phyloP scores from a whole-genome alignment of 2,329 filamentous ascomycete species.

The Alternaria gansuensis region DNA sequence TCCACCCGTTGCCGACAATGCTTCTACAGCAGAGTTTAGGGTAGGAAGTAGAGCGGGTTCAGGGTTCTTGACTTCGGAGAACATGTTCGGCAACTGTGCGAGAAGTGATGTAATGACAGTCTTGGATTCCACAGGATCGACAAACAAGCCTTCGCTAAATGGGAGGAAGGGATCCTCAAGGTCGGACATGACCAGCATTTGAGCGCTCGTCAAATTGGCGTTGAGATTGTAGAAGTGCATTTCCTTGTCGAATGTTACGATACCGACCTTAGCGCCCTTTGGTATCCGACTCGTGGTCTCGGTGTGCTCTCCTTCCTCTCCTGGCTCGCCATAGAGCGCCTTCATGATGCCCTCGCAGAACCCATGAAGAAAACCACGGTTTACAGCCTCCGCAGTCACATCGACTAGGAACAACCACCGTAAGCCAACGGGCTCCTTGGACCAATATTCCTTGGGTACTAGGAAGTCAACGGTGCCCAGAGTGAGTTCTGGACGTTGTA shows the following conservation, averaged over 20 bases:
- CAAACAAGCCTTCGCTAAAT: conserved; percentile 88
- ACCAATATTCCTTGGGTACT: conserved; percentile 99
- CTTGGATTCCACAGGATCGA: conserved; percentile 91
- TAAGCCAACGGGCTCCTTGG: conserved; percentile 87
- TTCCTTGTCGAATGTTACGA: conserved; percentile 95
- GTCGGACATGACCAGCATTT: conserved; percentile 99
- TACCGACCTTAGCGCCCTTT: conserved; percentile 84
- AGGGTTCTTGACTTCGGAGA: conserved; percentile 85
- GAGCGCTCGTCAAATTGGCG: conserved; percentile 80
- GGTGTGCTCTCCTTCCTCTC: conserved; percentile 57
- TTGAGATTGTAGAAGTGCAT: conserved; percentile 98
- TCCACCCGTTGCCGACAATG: conserved; percentile 85
- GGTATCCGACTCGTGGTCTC: conserved; percentile 69
- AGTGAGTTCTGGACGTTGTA: conserved; percentile 87
- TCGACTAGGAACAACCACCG: conserved; percentile 93
- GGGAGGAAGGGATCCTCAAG: conserved; percentile 96
- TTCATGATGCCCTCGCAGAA: conserved; percentile 88
- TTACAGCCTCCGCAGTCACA: conserved; percentile 88
- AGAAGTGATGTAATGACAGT: conserved; percentile 88
- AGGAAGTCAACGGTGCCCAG: conserved; percentile 94
- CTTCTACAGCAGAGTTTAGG: conserved; percentile 82
- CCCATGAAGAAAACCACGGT: conserved; percentile 87
- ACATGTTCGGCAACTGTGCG: conserved; percentile 82
- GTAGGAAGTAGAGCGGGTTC: conserved; percentile 88
- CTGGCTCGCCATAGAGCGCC: conserved; percentile 77